Evolutionary conservation across 2,329 filamentous ascomycete genomes (phyloP), one percentile per base, ranked within the genome.

Genomic region (Fusarium foetens): DNA sequence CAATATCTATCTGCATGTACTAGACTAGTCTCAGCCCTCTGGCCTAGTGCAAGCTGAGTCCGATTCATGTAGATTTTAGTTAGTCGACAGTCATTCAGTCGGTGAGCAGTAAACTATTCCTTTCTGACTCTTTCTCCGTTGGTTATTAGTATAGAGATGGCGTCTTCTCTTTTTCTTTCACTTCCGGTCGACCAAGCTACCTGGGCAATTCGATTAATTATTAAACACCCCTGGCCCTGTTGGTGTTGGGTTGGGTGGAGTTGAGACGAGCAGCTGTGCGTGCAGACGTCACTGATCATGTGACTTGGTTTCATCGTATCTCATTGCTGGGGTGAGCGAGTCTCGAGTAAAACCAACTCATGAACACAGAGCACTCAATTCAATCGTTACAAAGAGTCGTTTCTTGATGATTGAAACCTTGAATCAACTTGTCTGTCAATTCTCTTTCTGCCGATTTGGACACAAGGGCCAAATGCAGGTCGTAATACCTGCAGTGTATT

Each of bases 231-330:
- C 71, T 63, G 59, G 62, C 58, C 49, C 38, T 65, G 62, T 25
- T 71, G 49, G 49, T 66, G 53, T 70, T 66, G 70, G 36, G 27
- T 21, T 31, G 48, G n/a, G 70, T 72, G 70, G 70, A 72, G 70
- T 63, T 58, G 42, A 36, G 63, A 51, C 29, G 45, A 66, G 68
- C 74, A 76, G 66, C 42, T 51, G 52, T 66, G 54, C 74, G 62
- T 68, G 74, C 74, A 76, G 75, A 66, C 58, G 61, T 63, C 63
- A 60, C 33, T n/a, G 52, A 69, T 76, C 74, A 76, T 76, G 74
- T 76, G 74, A 76, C 45, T 48, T 27, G 41, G 35, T 39, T 59
- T 43, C 42, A 36, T 39, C 19, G 11, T 33, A 19, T 51, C n/a
- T 25, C 36, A n/a, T 23, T 55, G 27, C 52, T 43, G 41, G 61